Conservation (phyloP, 768 basidiomycete species). For the Kwoniella bestiolae region DNA sequence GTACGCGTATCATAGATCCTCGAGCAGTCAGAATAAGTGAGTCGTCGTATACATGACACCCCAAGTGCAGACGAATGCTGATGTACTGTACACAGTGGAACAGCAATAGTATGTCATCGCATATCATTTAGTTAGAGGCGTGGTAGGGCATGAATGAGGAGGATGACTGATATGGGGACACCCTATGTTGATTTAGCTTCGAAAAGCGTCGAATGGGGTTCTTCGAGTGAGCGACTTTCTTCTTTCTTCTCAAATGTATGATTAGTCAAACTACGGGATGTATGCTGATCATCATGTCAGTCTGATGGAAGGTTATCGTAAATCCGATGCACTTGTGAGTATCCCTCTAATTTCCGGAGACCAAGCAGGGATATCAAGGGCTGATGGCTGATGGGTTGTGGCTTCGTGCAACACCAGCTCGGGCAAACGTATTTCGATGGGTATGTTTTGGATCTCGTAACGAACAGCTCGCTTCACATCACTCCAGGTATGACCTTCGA, state of each 20-base stretch:
- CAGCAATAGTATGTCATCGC: constrained; percentile 55
- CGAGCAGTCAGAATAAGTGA: constrained; percentile 51
- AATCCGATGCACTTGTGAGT: constrained; percentile 52
- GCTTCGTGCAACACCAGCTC: constrained; percentile 9
- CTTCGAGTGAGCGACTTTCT: constrained; percentile 39
- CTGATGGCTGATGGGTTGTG: too few species aligned
- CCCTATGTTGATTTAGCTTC: constrained; percentile 29
- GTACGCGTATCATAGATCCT: constrained; percentile 29
- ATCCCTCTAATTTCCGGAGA: too few species aligned
- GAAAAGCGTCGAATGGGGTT: constrained; percentile 57
- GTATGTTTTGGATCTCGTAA: constrained; percentile 3
- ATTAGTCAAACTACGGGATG: background rate
- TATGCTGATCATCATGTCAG: constrained; percentile 13
- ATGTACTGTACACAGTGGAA: constrained; percentile 42
- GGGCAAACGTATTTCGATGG: constrained; percentile 49
- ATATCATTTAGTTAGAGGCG: too few species aligned
- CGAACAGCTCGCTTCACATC: background rate
- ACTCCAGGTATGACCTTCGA: too few species aligned
- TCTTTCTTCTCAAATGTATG: background rate
- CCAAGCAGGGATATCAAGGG: too few species aligned
- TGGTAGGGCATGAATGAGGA: too few species aligned
- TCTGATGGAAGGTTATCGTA: constrained; percentile 56
- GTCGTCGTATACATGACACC: background rate
- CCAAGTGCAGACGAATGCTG: background rate
- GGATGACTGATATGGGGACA: background rate